These are phyloP conservation scores for Lentinula guzmanii DNA, from an alignment of 768 basidiomycete species.

Conservation along the genomic window DNA sequence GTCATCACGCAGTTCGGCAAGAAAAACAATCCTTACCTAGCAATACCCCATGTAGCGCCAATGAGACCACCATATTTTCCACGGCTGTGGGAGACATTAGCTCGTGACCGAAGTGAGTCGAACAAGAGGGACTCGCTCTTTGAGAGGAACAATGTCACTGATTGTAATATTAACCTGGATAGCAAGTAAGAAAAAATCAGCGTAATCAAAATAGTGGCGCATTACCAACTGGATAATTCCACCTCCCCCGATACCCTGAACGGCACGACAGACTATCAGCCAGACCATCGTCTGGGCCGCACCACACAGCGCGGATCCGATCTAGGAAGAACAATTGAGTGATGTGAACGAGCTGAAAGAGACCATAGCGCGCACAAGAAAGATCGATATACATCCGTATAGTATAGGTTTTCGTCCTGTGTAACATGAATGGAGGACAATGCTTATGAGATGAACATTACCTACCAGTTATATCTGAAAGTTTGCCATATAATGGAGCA, in stretches of 20 bases:
- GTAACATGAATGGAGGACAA: background rate
- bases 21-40: slow-evolving; percentile 25
- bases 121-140: slow-evolving; percentile 34
- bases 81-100: slow-evolving; percentile 27
- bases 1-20: background rate
- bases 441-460: background rate
- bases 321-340: background rate
- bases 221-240: slow-evolving; percentile 60
- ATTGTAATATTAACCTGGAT: slow-evolving; percentile 60
- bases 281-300: slow-evolving; percentile 75
- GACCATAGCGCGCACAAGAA: slow-evolving; percentile 34
- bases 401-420: slow-evolving; percentile 66
- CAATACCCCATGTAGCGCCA: slow-evolving; percentile 77
- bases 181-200: background rate
- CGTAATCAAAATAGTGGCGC: background rate
- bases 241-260: slow-evolving; percentile 83
- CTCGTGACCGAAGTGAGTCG: background rate
- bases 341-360: background rate
- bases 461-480: slow-evolving; percentile 36
- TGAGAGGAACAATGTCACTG: slow-evolving; percentile 76
- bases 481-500: slow-evolving; percentile 72
- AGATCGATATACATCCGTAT: slow-evolving; percentile 57
- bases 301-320: slow-evolving; percentile 78
- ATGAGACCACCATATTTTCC: slow-evolving; percentile 73
- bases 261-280: slow-evolving; percentile 70